phyloP scores from a whole-genome alignment of 768 basidiomycete genomes.

The Lanmaoa rubissima region DNA sequence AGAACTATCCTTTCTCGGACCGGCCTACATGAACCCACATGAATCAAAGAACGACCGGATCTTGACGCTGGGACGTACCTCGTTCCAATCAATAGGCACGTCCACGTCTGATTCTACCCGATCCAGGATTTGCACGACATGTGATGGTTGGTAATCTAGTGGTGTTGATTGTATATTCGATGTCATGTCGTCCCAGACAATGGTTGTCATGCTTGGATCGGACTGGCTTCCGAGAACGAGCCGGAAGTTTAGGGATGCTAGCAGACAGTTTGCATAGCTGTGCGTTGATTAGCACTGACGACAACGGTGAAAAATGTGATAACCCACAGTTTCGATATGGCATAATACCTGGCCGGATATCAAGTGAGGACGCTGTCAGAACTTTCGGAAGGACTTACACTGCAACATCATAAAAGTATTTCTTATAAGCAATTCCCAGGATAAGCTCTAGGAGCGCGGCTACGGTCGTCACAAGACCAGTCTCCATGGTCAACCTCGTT shows the following conservation, averaged over 20 bases:
- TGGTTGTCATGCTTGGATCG: not conserved
- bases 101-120: not conserved
- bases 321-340: constrained; percentile 16
- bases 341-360: constrained; percentile 6
- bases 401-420: constrained; percentile 11
- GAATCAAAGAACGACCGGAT: not conserved
- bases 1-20: not conserved
- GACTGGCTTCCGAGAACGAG: not conserved
- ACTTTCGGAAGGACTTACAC: constrained; percentile 11
- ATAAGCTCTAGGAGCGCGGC: constrained; percentile 19
- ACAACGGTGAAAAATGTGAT: not conserved
- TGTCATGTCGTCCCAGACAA: constrained; percentile 2
- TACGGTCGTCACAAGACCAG: constrained; percentile 20
- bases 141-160: not conserved
- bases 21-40: not conserved
- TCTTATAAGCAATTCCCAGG: constrained; percentile 4
- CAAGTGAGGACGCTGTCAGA: not conserved
- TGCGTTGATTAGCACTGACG: not conserved
- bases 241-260: no score
- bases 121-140: not conserved
- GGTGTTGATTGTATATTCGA: not conserved
- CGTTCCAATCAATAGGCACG: not conserved
- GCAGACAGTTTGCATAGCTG: no score
- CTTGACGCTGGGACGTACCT: not conserved
- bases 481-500: constrained; percentile 26